These are phyloP conservation scores for Debaryomyces tyrocola DNA, from an alignment of 805 yeast genomes.

Conservation along the genomic window DNA sequence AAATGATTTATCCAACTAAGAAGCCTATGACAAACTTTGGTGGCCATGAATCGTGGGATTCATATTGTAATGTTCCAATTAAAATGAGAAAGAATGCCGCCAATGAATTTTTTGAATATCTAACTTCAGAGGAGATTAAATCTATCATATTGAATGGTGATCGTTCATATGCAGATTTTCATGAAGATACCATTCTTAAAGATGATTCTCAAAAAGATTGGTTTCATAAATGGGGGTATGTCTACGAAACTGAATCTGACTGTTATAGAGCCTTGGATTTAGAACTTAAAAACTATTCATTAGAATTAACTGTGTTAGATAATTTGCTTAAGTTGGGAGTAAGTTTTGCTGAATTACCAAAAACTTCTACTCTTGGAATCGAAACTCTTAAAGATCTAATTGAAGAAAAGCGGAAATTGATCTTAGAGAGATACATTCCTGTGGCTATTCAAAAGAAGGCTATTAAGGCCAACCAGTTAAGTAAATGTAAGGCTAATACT, in stretches of 20 bases:
- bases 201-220: conserved; percentile 8
- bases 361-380: neutral
- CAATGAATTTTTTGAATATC: conserved; percentile 6
- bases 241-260: conserved; percentile 11
- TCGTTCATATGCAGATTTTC: conserved; percentile 3
- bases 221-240: conserved; percentile 15
- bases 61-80: neutral
- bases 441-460: conserved; percentile 1
- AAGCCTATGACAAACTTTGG: neutral
- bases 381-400: conserved; percentile 8
- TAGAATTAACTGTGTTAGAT: conserved; percentile 12
- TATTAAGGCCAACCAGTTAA: conserved; percentile 3
- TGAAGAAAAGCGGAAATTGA: conserved; percentile 5
- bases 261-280: conserved; percentile 12
- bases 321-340: conserved; percentile 5
- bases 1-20: neutral
- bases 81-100: conserved; percentile 4
- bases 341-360: conserved; percentile 4
- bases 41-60: neutral
- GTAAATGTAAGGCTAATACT: conserved; percentile 6
- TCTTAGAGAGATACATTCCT: conserved; percentile 9
- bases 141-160: conserved; percentile 8
- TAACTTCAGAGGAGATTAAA: conserved; percentile 10
- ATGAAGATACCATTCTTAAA: neutral
- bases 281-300: conserved; percentile 9